phyloP scores from a whole-genome alignment of 2,329 filamentous ascomycete species.

The Rutstroemia sydowiana region DNA sequence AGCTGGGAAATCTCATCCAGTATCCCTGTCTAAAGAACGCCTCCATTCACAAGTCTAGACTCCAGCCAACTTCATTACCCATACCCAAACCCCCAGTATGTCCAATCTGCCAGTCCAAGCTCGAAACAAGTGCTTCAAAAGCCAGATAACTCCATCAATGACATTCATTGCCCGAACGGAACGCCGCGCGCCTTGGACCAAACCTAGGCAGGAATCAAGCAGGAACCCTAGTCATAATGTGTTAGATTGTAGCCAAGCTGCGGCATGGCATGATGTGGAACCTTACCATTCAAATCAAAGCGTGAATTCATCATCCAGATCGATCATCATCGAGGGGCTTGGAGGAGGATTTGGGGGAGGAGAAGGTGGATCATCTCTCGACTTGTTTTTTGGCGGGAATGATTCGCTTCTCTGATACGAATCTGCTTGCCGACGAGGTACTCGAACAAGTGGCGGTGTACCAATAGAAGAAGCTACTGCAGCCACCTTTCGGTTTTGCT shows the following conservation, averaged over 20 bases:
- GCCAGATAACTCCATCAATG: not conserved
- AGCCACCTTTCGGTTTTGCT: not conserved
- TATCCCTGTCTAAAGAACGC: not conserved
- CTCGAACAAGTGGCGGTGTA: not conserved
- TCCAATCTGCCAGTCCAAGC: not conserved
- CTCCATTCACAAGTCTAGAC: slow-evolving; percentile 3
- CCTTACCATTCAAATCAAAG: slow-evolving; percentile 13
- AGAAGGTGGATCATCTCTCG: slow-evolving; percentile 33
- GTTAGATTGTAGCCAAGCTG: not conserved
- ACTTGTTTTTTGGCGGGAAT: slow-evolving; percentile 20
- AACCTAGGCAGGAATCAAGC: not conserved
- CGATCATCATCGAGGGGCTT: slow-evolving; percentile 26
- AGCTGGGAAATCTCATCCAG: not conserved
- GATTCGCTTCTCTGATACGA: not conserved
- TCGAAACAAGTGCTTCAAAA: not conserved
- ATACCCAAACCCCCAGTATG: not conserved
- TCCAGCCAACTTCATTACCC: not conserved
- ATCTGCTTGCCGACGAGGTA: not conserved
- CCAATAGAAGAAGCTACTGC: not conserved
- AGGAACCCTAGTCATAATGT: not conserved
- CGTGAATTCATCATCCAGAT: slow-evolving; percentile 5
- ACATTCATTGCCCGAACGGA: not conserved
- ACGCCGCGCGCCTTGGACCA: not conserved
- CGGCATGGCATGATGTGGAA: not conserved
- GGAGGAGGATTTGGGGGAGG: slow-evolving; percentile 35